These are phyloP conservation scores for Eucalyptus victrix DNA, from an alignment of 345 rosid genomes.

Conservation along the genomic window DNA sequence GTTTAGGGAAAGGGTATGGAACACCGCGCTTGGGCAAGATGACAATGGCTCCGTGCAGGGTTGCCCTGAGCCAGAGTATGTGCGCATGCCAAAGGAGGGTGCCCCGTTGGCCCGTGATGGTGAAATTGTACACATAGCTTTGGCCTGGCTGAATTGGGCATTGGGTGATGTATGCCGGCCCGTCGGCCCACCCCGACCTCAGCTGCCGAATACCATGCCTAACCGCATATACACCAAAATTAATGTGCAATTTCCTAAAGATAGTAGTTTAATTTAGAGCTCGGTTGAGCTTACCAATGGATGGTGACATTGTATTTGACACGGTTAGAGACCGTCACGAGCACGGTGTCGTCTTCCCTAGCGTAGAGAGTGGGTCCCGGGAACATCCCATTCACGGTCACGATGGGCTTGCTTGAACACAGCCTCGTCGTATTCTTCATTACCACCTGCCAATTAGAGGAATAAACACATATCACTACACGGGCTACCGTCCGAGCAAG, in stretches of 20 bases:
- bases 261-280: no score
- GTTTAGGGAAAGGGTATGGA: slow-evolving; percentile 87
- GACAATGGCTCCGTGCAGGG: slow-evolving; percentile 74
- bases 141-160: slow-evolving; percentile 86
- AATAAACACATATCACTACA: background rate
- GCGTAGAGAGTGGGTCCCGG: slow-evolving; percentile 93
- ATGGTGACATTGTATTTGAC: slow-evolving; percentile 78
- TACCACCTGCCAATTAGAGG: slow-evolving; percentile 31
- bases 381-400: slow-evolving; percentile 71
- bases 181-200: slow-evolving; percentile 93
- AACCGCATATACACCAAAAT: background rate
- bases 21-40: slow-evolving; percentile 76
- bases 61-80: slow-evolving; percentile 85
- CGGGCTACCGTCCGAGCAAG: background rate
- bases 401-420: slow-evolving; percentile 72
- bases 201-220: slow-evolving; percentile 89
- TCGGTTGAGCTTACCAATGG: slow-evolving; percentile 49
- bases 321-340: slow-evolving; percentile 65
- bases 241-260: background rate
- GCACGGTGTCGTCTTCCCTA: slow-evolving; percentile 78
- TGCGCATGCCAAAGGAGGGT: slow-evolving; percentile 94
- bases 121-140: slow-evolving; percentile 64
- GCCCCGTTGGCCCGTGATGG: slow-evolving; percentile 84
- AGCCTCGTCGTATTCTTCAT: slow-evolving; percentile 56
- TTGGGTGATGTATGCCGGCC: slow-evolving; percentile 89